Evolutionary conservation across 176 grass and related monocot genomes (phyloP).

Genomic region (Aegilops longissima): DNA sequence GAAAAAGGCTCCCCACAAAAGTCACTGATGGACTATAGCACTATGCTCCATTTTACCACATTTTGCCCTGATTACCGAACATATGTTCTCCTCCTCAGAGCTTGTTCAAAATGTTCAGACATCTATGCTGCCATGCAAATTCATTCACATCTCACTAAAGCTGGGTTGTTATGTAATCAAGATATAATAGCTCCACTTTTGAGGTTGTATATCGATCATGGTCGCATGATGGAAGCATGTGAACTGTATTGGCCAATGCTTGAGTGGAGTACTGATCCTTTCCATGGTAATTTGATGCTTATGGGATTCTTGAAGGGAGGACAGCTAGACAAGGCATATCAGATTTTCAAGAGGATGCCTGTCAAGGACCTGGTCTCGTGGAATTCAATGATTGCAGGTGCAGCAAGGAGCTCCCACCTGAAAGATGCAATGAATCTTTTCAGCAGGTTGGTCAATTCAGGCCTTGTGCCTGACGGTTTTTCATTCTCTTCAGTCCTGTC

Average conservation of each 20-base stretch:
- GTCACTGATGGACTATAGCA: conserved; percentile 45
- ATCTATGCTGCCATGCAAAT: conserved; percentile 47
- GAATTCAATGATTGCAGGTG: conserved; percentile 74
- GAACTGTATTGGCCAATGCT: conserved; percentile 41
- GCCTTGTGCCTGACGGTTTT: conserved; percentile 55
- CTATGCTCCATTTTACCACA: conserved; percentile 41
- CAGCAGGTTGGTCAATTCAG: conserved; percentile 48
- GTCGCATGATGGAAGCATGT: conserved; percentile 41
- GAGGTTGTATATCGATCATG: conserved; percentile 57
- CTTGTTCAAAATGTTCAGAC: conserved; percentile 60
- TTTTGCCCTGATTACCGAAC: conserved; percentile 59
- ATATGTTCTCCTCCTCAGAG: conserved; percentile 51
- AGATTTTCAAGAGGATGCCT: conserved; percentile 70
- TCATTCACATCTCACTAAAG: conserved; percentile 52
- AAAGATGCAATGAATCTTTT: conserved; percentile 65
- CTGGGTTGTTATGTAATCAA: conserved; percentile 32
- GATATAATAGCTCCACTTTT: conserved; percentile 35
- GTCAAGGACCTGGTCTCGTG: conserved; percentile 67
- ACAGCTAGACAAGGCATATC: conserved; percentile 52
- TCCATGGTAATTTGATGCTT: conserved; percentile 65
- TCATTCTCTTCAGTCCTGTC: conserved; percentile 66
- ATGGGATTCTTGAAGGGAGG: conserved; percentile 46
- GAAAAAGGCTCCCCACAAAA: conserved; percentile 60
- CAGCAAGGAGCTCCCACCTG: conserved; percentile 31
- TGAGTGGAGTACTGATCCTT: conserved; percentile 35